Evolutionary conservation across 305 asterid species (phyloP).

Genomic region (Fraxinus xanthoxyloides): DNA sequence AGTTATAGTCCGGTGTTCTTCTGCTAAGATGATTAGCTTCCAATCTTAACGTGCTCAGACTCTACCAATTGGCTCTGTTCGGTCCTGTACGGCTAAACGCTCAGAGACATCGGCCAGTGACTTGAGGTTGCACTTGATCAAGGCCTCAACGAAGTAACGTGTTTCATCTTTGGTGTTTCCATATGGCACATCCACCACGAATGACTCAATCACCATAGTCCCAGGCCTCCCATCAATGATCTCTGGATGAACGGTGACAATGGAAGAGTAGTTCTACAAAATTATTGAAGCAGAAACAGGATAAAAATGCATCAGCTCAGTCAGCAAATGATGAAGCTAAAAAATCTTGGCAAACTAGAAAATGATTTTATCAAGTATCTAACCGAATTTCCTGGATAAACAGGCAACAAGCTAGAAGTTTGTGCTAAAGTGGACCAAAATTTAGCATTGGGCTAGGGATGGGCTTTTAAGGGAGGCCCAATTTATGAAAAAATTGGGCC

Average conservation of each 20-base stretch:
- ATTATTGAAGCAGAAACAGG: not conserved
- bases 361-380: not conserved
- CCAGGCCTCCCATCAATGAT: constrained; percentile 69
- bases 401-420: not conserved
- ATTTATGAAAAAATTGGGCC: no score
- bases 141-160: constrained; percentile 75
- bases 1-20: constrained; percentile 22
- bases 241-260: constrained; percentile 71
- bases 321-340: not conserved
- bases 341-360: not conserved
- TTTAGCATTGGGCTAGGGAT: not conserved
- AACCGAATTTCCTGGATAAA: not conserved
- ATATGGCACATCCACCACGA: constrained; percentile 77
- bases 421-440: not conserved
- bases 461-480: not conserved
- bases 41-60: constrained; percentile 23
- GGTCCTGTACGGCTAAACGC: constrained; percentile 63
- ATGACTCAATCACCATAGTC: constrained; percentile 77
- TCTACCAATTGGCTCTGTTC: constrained; percentile 51
- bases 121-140: constrained; percentile 83
- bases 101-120: constrained; percentile 86
- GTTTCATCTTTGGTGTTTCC: constrained; percentile 91
- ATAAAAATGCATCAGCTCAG: not conserved
- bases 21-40: constrained; percentile 23
- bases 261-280: constrained; percentile 74